Evolutionary conservation across 176 grass and related monocot genomes (phyloP), one percentile per base, ranked within the genome.

Genomic region (Poa annua): DNA sequence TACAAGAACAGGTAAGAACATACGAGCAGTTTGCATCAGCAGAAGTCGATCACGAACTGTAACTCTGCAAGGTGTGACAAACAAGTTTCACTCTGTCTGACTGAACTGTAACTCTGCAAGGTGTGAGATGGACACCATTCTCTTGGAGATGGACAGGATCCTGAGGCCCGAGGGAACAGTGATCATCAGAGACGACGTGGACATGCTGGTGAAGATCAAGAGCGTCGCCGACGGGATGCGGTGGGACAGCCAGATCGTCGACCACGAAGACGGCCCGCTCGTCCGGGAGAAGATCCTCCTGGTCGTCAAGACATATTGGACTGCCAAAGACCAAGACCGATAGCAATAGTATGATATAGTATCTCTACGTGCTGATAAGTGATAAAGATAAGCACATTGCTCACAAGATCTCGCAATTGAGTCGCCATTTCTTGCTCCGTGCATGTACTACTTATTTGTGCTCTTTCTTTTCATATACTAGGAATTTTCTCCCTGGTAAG

Each of bases 61-160:
- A 29, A 29, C 29, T 29, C 29, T 29, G 29, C 29, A 29, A 29
- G n/a, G n/a, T n/a, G n/a, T n/a, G n/a, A n/a, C n/a, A n/a, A n/a
- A n/a, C 29, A 32, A 10, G 16, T 85, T 66, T 63, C 56, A 20
- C 33, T 20, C 3, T 53, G 17, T 75, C 24, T 14, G 50, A 64
- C 49, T 20, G 22, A 55, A 50, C 25, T n/a, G 19, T 33, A 11
- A 82, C 42, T 22, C 59, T 29, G 71, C 21, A 29, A 98, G 96
- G 79, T 99, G 96, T 61, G 89, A 94, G 76, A 82, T 81, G 92
- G 88, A 87, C 33, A 25, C 9, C 70, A 90, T 94, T 36, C 78
- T 92, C 14, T 7, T 92, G 81, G 92, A 94, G 87, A 92, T 94
- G 90, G 92, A 94, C 49, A 88, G 92, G 82, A 84, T 94, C 81